phyloP scores from a whole-genome alignment of 1,284 basidiomycete species.

The Pseudomicrostroma phylloplanum region DNA sequence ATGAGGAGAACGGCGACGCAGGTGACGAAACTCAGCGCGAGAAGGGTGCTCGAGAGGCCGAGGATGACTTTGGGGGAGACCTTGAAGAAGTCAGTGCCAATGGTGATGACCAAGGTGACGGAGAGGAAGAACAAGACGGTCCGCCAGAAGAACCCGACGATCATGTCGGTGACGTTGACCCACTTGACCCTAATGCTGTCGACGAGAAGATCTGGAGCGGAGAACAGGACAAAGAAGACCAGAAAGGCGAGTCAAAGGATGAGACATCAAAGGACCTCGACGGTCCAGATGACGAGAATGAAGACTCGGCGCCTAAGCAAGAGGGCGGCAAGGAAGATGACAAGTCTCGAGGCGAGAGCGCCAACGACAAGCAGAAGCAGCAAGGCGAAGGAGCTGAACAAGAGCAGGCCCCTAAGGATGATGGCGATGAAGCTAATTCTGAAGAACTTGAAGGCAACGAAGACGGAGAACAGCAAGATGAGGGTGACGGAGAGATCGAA shows the following conservation, averaged over 20 bases:
- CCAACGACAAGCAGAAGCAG: constrained; percentile 55
- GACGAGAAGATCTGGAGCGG: constrained; percentile 98
- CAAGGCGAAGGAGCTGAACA: constrained; percentile 52
- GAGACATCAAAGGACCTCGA: constrained; percentile 53
- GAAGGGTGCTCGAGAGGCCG: constrained; percentile 57
- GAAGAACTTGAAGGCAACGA: constrained; percentile 22
- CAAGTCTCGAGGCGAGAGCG: constrained; percentile 2
- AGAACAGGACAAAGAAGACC: constrained; percentile 58
- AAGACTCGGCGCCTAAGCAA: constrained; percentile 26
- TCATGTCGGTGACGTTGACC: constrained; percentile 75
- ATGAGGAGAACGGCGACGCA: constrained; percentile 59
- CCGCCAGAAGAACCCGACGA: constrained; percentile 67
- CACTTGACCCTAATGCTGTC: constrained; percentile 74
- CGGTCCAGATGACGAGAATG: constrained; percentile 45
- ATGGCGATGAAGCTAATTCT: constrained; percentile 14
- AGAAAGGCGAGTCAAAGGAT: constrained; percentile 27
- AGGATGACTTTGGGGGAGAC: constrained; percentile 66
- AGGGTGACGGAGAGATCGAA: constrained; percentile 22
- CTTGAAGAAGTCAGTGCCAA: constrained; percentile 63
- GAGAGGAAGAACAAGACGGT: constrained; percentile 53
- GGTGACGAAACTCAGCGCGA: constrained; percentile 56
- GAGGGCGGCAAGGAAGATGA: constrained; percentile 20
- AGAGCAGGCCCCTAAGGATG: constrained; percentile 16
- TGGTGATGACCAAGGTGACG: constrained; percentile 59
- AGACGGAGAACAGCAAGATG: constrained; percentile 42